Percentiles rank a stretch among this genome's conserved stretches.
These are phyloP conservation scores for Apiotrichum sp. DNA, from an alignment of 1,284 basidiomycete species.

Conservation along the genomic window DNA sequence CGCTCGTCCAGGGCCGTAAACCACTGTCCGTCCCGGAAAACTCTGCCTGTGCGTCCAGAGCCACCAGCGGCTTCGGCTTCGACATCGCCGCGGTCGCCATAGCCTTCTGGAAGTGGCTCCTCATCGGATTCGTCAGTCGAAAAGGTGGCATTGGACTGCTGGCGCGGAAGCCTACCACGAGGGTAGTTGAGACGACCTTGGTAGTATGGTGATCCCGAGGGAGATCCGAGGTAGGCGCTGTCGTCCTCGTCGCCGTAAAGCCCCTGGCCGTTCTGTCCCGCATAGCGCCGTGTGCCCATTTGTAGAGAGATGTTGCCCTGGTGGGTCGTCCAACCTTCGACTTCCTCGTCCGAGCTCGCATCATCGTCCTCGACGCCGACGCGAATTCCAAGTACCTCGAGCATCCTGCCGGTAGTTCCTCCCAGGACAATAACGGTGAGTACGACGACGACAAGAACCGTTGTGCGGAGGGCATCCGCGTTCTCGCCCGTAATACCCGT, in stretches of 20 bases:
- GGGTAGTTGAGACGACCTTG: slow-evolving; percentile 1
- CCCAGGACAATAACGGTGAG: slow-evolving; percentile 93
- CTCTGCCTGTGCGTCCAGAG: slow-evolving; percentile 36
- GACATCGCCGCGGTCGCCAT: slow-evolving; percentile 53
- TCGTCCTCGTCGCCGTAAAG: slow-evolving; percentile 34
- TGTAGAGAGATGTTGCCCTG: slow-evolving; percentile 37
- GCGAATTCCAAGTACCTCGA: slow-evolving; percentile 92
- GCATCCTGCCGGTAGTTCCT: slow-evolving; percentile 92
- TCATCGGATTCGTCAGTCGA: slow-evolving; percentile 59
- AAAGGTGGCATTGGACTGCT: slow-evolving; percentile 34
- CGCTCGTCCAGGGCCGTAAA: slow-evolving; percentile 93
- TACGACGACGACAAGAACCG: slow-evolving; percentile 92
- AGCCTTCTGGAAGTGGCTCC: slow-evolving; percentile 60
- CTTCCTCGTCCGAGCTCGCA: slow-evolving; percentile 72
- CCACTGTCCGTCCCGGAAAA: slow-evolving; percentile 68
- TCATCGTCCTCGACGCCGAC: slow-evolving; percentile 93
- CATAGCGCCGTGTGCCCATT: slow-evolving; percentile 39
- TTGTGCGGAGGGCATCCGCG: slow-evolving; percentile 83
- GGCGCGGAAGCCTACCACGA: slow-evolving; percentile 3
- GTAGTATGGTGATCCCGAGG: slow-evolving; percentile 27
- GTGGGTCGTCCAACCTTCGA: slow-evolving; percentile 44
- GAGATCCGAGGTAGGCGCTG: slow-evolving; percentile 9
- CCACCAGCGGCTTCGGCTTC: slow-evolving; percentile 12
- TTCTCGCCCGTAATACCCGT: slow-evolving; percentile 90
- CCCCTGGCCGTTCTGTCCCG: slow-evolving; percentile 38